Conservation (phyloP, 2,329 filamentous ascomycete species). For the Falciphora oryzae region DNA sequence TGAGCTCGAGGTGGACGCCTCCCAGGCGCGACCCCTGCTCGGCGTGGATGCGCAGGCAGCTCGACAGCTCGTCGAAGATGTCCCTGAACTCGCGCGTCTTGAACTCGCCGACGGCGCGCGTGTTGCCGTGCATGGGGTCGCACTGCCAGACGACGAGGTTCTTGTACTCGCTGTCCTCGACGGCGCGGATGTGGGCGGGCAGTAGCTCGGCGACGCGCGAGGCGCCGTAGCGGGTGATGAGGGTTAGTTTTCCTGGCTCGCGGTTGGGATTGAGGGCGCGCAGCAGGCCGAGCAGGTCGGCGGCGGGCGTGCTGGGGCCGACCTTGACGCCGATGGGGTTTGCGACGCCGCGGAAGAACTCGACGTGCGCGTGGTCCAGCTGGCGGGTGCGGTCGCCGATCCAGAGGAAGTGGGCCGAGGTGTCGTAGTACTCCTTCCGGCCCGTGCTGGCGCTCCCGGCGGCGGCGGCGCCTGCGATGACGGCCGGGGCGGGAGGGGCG, state of each 20-base stretch:
- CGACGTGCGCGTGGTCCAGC: slow-evolving; percentile 87
- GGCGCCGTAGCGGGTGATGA: slow-evolving; percentile 93
- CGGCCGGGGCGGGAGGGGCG: slow-evolving; percentile 31
- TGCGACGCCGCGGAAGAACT: slow-evolving; percentile 93
- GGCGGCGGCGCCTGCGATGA: slow-evolving; percentile 23
- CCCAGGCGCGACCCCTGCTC: slow-evolving; percentile 81
- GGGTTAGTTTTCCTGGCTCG: slow-evolving; percentile 87
- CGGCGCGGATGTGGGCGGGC: slow-evolving; percentile 79
- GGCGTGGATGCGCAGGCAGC: slow-evolving; percentile 79
- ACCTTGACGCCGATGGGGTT: slow-evolving; percentile 98
- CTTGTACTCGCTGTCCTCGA: slow-evolving; percentile 68
- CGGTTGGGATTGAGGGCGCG: slow-evolving; percentile 76
- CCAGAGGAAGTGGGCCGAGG: slow-evolving; percentile 95
- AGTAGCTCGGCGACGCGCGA: slow-evolving; percentile 69
- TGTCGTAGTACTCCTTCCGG: slow-evolving; percentile 76
- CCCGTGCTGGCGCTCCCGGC: slow-evolving; percentile 20
- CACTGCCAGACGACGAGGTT: slow-evolving; percentile 91
- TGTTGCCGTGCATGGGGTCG: slow-evolving; percentile 96
- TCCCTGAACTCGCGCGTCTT: slow-evolving; percentile 91
- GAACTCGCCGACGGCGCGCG: slow-evolving; percentile 61
- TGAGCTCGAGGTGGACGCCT: slow-evolving; percentile 91
- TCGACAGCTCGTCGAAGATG: slow-evolving; percentile 80
- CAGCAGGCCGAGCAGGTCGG: slow-evolving; percentile 73
- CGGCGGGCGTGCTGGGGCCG: slow-evolving; percentile 72
- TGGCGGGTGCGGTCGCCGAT: slow-evolving; percentile 95